phyloP scores from a whole-genome alignment of 1,284 basidiomycete genomes.

The Flammula alnicola region DNA sequence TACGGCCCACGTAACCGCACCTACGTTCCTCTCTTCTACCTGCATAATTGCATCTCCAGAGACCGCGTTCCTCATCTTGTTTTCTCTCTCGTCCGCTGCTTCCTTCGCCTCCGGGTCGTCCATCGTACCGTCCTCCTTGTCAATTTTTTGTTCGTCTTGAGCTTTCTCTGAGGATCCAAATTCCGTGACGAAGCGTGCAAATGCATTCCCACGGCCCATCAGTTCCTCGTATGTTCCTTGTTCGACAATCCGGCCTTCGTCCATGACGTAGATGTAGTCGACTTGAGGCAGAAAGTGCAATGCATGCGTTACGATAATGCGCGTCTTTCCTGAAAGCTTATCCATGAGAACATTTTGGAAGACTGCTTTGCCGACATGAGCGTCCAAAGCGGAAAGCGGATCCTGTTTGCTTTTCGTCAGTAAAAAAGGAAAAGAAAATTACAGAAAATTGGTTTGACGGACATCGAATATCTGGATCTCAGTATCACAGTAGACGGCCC shows the following conservation, averaged over 20 bases:
- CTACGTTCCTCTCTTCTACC: conserved; percentile 8
- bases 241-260: conserved; percentile 78
- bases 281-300: conserved; percentile 82
- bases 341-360: conserved; percentile 85
- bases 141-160: conserved; percentile 51
- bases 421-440: not conserved
- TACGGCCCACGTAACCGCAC: conserved; percentile 6
- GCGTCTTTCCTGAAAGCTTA: conserved; percentile 67
- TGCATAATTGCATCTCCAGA: conserved; percentile 9
- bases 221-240: conserved; percentile 55
- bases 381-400: conserved; percentile 45
- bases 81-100: conserved; percentile 3
- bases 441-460: not conserved
- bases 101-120: conserved; percentile 26
- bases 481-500: conserved; percentile 84
- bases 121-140: conserved; percentile 50
- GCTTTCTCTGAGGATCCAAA: conserved; percentile 45
- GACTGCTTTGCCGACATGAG: conserved; percentile 86
- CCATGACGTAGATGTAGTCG: conserved; percentile 74
- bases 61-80: not conserved
- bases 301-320: conserved; percentile 84
- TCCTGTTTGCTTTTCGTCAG: conserved; percentile 25
- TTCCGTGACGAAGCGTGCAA: conserved; percentile 70
- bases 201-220: conserved; percentile 66
- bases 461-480: conserved; percentile 78